These are phyloP conservation scores for Backusella morwellensis DNA, from an alignment of 192 early-diverging fungal genomes.

Conservation along the genomic window DNA sequence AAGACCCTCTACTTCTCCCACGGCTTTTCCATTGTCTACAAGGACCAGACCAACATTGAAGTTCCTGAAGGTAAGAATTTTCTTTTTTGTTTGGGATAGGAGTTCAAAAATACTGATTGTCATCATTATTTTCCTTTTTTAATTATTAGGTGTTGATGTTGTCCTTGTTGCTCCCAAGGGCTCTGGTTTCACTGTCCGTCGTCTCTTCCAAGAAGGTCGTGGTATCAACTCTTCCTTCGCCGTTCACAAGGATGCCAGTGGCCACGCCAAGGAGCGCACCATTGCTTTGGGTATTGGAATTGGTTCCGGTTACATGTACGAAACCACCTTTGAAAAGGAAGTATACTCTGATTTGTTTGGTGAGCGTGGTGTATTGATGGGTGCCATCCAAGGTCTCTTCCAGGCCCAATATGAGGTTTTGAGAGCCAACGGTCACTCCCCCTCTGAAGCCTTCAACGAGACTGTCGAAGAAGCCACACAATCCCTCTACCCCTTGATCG, in stretches of 20 bases:
- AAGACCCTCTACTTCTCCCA: constrained; percentile 99
- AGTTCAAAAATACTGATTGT: not conserved
- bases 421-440: constrained; percentile 85
- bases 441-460: constrained; percentile 99
- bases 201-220: constrained; percentile 93
- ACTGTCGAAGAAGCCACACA: constrained; percentile 99
- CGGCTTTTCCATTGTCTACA: constrained; percentile 93
- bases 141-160: constrained; percentile 65
- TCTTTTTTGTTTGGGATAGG: constrained; percentile 36
- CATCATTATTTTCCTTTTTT: not conserved
- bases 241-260: constrained; percentile 90
- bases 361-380: constrained; percentile 98
- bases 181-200: constrained; percentile 93
- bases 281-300: constrained; percentile 91
- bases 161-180: constrained; percentile 95
- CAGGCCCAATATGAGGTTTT: constrained; percentile 96
- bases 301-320: constrained; percentile 96
- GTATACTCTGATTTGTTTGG: constrained; percentile 95
- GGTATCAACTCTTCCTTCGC: constrained; percentile 98
- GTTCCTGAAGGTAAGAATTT: constrained; percentile 67
- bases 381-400: constrained; percentile 96
- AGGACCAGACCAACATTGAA: constrained; percentile 86
- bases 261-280: constrained; percentile 91
- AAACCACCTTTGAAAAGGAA: constrained; percentile 97
- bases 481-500: constrained; percentile 95